Base-by-base conservation (phyloP, 2,329 filamentous ascomycete genomes). In the Neonectria sp. region DNA sequence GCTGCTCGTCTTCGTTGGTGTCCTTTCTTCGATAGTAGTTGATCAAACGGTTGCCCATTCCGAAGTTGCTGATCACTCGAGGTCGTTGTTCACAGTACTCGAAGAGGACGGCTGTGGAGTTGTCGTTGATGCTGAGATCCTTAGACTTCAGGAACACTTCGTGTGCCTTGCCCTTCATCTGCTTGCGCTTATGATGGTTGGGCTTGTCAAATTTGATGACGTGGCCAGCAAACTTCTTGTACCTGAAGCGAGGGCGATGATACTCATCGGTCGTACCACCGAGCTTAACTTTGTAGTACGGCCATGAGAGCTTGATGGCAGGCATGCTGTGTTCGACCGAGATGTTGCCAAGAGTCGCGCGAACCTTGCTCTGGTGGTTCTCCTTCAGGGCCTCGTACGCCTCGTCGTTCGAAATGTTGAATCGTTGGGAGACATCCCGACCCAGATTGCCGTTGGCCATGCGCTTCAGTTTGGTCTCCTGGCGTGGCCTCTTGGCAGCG, bases 41-140 rank as follows among this genome's bases (percentile, higher is more conserved):
- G 84, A 98, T 94, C 65, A 99, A 89, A 60, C 95, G 93, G 79
- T 92, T 97, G 59, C 95, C 95, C 96, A 99, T 99, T 71, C 95
- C 96, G 76, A 98, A 97, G 78, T 97, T 98, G 49, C 95, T 98
- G 68, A 99, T 85, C 67, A 97, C 94, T 11, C 92, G 93, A 0
- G 96, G 96, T 69, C 94, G 92, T 76, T 98, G 95, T 81, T 99
- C 96, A 9, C 94, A 97, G 79, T 99, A 99, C 81, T 99, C 96
- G 37, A 98, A 92, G 15, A 99, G 88, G 6, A 98, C 88, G 24
- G 94, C 91, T 48, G 91, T 92, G 0, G 95, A 95, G 77, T 97
- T 98, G 80, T 99, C 96, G 69, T 90, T 93, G 73, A 98, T 85
- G 29, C 93, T 94, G 21, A 99, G 85, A 74, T 97, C 93, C 77